A percentile compares a stretch with the other conserved stretches of the same genome.
Evolutionary conservation across 1,284 basidiomycete genomes (phyloP).

Genomic region (Violaceomyces palustris): DNA sequence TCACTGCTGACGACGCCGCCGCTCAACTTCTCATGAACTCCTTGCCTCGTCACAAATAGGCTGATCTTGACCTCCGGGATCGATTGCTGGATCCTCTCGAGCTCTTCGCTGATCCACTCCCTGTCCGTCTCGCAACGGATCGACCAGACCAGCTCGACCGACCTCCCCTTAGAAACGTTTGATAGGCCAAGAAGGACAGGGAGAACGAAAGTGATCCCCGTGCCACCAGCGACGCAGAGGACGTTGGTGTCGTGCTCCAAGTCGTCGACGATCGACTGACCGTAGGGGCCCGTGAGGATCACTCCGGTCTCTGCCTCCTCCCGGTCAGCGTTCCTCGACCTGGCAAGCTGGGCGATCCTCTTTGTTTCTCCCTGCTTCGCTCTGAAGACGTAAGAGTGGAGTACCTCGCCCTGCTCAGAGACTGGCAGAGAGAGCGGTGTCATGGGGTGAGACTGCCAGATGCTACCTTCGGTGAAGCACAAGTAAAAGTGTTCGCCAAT

Average conservation of each 20-base stretch:
- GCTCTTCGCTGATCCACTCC: constrained; percentile 7
- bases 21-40: neutral
- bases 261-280: constrained; percentile 2
- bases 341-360: constrained; percentile 6
- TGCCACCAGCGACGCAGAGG: constrained; percentile 14
- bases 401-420: neutral
- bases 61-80: neutral
- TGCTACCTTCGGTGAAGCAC: constrained; percentile 6
- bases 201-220: constrained; percentile 19
- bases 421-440: constrained; percentile 9
- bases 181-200: constrained; percentile 12
- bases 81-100: constrained; percentile 1
- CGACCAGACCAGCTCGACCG: constrained; percentile 6
- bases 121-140: constrained; percentile 3
- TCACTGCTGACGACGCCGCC: neutral
- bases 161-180: neutral
- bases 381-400: constrained; percentile 12
- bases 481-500: constrained; percentile 20
- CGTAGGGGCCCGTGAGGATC: constrained; percentile 20
- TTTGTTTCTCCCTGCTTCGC: constrained; percentile 14
- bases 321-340: neutral
- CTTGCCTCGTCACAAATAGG: constrained; percentile 6
- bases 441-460: constrained; percentile 23
- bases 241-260: neutral
- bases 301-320: neutral